Base-by-base conservation (phyloP, 768 basidiomycete genomes). In the Mycena belliarum region DNA sequence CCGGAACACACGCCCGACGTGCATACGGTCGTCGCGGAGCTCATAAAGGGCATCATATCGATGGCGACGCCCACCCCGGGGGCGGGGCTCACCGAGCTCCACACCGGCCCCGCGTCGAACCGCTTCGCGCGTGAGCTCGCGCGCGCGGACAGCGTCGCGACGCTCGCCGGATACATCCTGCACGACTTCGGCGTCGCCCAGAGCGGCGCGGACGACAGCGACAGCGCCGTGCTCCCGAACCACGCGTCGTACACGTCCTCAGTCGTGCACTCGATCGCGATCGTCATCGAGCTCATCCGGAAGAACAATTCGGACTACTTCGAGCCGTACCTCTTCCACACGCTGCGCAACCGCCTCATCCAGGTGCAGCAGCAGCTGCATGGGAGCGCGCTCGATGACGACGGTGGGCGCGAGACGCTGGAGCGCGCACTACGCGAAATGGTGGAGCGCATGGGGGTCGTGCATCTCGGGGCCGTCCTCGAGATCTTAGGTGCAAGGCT, bases 301-400 rank as follows among this genome's bases (percentile, higher is more conserved):
- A 95, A 98, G 70, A 98, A 98, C 73, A 98, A 98, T 71, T 96
- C 95, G 37, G 96, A 99, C 71, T 98, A 95, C 69, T 95, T 97
- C 68, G 97, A 99, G 73, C 96, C 95, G 6, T 96, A 95, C 71
- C 81, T 98, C 14, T 98, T 97, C 74, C 95, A 97, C 68, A 94
- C 92, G 1, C 75, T 97, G 41, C 86, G 95, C 47, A 95, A 95
- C 69, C 84, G 93, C 44, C 81, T 98, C 33, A 95, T 98, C 61
- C 85, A 87, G 48, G 82, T 94, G 6, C 93, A 93, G 66, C 92
- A 93, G 64, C 84, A 89, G 47, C 70, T 84, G 32, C 73, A 80
- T 54, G 74, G 72, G 41, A 64, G 75, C 21, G 71, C 76, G 11
- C 33, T 55, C 6, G 58, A 60, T 15, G 62, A 60, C 0, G 84